Conservation (phyloP, 768 basidiomycete species). For the Vararia minispora region DNA sequence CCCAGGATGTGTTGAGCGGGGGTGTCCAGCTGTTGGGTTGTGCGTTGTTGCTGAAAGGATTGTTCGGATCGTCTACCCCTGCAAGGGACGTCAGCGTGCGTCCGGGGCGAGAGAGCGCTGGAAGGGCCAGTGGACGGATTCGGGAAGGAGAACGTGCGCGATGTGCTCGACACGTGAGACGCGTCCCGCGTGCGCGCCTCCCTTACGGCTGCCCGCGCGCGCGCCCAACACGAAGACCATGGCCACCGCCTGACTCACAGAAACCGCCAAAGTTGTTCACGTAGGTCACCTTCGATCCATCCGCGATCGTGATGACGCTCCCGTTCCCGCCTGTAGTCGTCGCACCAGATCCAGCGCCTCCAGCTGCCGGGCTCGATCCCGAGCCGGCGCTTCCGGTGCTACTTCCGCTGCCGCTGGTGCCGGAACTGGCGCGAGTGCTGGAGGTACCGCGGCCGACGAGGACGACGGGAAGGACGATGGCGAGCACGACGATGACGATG, state of each 20-base stretch:
- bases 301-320: slow-evolving; percentile 23
- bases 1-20: slow-evolving; percentile 69
- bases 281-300: slow-evolving; percentile 34
- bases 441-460: background rate
- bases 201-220: too few species aligned
- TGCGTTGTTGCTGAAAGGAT: slow-evolving; percentile 72
- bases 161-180: too few species aligned
- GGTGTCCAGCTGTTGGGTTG: slow-evolving; percentile 74
- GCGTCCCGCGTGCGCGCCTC: too few species aligned
- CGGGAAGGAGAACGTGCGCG: too few species aligned
- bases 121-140: too few species aligned
- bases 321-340: slow-evolving; percentile 12
- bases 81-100: slow-evolving; percentile 3
- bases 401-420: background rate
- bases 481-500: slow-evolving; percentile 3
- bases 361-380: too few species aligned
- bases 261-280: slow-evolving; percentile 34
- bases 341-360: too few species aligned
- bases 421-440: background rate
- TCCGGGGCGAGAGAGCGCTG: too few species aligned
- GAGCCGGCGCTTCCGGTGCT: background rate
- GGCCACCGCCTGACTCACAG: too few species aligned
- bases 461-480: slow-evolving; percentile 4
- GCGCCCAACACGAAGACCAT: too few species aligned
- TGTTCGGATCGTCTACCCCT: slow-evolving; percentile 61